phyloP scores from a whole-genome alignment of 345 rosid genomes.

The Brassica incana region DNA sequence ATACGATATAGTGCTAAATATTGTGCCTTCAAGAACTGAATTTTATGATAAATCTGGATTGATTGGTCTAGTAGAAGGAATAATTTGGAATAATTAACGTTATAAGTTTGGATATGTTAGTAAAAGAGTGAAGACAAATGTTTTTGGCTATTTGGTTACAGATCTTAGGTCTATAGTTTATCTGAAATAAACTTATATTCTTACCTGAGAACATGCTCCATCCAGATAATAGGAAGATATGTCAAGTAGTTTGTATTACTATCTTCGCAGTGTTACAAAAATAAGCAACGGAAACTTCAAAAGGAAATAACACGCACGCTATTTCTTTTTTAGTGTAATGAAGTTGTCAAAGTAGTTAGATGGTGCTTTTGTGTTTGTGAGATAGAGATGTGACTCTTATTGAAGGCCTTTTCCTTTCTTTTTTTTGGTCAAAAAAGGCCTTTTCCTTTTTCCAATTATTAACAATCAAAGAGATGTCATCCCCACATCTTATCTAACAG shows the following conservation, averaged over 20 bases:
- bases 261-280: neutral
- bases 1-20: neutral
- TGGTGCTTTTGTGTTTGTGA: conserved; percentile 31
- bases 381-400: conserved; percentile 6
- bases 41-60: neutral
- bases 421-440: neutral
- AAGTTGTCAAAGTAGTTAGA: conserved; percentile 42
- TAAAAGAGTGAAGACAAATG: neutral
- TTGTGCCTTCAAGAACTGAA: neutral
- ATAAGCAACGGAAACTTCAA: conserved; percentile 15
- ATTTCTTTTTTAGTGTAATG: conserved; percentile 37
- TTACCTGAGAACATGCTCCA: neutral
- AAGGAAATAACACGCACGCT: conserved; percentile 20
- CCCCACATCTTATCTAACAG: conserved; percentile 30
- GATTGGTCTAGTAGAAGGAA: neutral
- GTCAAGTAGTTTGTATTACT: neutral
- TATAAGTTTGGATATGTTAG: neutral
- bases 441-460: conserved; percentile 20
- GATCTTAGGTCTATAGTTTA: neutral
- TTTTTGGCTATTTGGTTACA: neutral
- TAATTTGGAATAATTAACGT: neutral
- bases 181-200: neutral
- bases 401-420: conserved; percentile 6
- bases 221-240: neutral
- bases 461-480: conserved; percentile 23